A percentile compares a stretch with the other conserved stretches of the same genome.
phyloP scores from a whole-genome alignment of 1,284 basidiomycete species.

The Chiua sp. region DNA sequence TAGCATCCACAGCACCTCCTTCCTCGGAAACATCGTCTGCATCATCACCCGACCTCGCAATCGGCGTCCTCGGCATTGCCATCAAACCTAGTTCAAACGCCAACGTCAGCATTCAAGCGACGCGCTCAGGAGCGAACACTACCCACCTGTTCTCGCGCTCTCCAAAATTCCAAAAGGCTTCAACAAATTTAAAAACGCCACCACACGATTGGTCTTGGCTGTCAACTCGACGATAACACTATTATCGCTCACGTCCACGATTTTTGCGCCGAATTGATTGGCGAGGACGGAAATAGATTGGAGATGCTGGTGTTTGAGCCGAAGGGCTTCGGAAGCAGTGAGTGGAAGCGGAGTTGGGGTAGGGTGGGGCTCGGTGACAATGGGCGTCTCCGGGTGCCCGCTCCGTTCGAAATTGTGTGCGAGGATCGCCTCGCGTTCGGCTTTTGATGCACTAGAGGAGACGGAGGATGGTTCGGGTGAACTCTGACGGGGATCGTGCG shows the following conservation, averaged over 20 bases:
- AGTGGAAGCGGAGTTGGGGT: conserved; percentile 47
- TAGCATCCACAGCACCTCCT: conserved; percentile 75
- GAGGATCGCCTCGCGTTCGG: conserved; percentile 70
- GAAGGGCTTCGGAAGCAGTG: conserved; percentile 83
- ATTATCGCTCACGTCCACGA: conserved; percentile 96
- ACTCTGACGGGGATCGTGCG: conserved; percentile 68
- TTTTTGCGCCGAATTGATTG: conserved; percentile 89
- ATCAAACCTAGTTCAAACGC: conserved; percentile 70
- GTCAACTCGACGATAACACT: conserved; percentile 95
- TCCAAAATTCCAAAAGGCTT: conserved; percentile 97
- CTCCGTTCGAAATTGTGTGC: conserved; percentile 79
- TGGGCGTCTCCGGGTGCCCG: conserved; percentile 43
- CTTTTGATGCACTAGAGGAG: conserved; percentile 49
- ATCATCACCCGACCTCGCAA: conserved; percentile 70
- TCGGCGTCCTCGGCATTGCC: conserved; percentile 96
- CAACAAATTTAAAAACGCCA: conserved; percentile 92
- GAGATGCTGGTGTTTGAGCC: conserved; percentile 90
- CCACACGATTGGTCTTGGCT: conserved; percentile 90
- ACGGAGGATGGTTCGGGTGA: conserved; percentile 2
- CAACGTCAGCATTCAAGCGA: conserved; percentile 1
- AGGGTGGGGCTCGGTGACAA: conserved; percentile 24
- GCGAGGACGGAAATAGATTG: conserved; percentile 87
- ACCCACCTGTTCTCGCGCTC: conserved; percentile 87
- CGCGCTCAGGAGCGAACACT: background rate
- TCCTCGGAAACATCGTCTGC: conserved; percentile 54